Percentiles rank a stretch among this genome's conserved stretches.
These are phyloP conservation scores for Chenopodium formosanum DNA, from an alignment of 148 eudicot genomes.

Conservation along the genomic window DNA sequence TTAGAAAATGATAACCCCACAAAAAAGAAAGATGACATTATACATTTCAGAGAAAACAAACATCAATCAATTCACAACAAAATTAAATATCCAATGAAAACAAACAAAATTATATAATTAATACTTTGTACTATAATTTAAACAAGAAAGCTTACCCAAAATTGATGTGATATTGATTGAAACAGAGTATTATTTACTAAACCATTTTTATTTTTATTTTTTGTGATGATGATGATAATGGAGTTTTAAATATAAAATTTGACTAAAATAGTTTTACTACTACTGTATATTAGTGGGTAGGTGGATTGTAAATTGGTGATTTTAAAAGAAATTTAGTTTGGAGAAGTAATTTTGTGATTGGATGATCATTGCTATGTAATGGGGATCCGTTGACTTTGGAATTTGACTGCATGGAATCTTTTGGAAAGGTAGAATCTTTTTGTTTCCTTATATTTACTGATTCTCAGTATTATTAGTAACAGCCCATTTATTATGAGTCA, in stretches of 20 bases:
- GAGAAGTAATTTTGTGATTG: not conserved
- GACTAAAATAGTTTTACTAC: not conserved
- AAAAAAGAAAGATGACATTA: not conserved
- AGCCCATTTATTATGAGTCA: not conserved
- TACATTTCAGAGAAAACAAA: not conserved
- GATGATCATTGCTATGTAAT: not conserved
- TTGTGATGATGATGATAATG: not conserved
- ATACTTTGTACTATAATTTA: too few relatives aligned
- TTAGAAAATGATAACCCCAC: not conserved
- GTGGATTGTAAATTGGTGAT: not conserved
- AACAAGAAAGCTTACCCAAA: constrained; percentile 12
- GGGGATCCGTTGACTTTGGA: not conserved
- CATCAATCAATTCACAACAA: not conserved
- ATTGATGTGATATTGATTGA: not conserved
- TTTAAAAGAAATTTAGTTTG: too few relatives aligned
- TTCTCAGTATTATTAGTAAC: too few relatives aligned
- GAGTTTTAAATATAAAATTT: not conserved
- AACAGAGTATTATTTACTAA: not conserved
- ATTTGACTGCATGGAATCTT: not conserved
- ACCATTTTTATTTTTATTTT: not conserved
- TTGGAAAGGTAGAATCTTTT: constrained; percentile 12
- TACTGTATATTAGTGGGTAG: not conserved
- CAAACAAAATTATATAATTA: not conserved
- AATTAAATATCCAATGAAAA: not conserved
- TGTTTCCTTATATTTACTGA: too few relatives aligned